Percentiles rank a stretch among this genome's conserved stretches.
Evolutionary conservation across 192 early-diverging fungal genomes (phyloP).

Genomic region (Dispira simplex): DNA sequence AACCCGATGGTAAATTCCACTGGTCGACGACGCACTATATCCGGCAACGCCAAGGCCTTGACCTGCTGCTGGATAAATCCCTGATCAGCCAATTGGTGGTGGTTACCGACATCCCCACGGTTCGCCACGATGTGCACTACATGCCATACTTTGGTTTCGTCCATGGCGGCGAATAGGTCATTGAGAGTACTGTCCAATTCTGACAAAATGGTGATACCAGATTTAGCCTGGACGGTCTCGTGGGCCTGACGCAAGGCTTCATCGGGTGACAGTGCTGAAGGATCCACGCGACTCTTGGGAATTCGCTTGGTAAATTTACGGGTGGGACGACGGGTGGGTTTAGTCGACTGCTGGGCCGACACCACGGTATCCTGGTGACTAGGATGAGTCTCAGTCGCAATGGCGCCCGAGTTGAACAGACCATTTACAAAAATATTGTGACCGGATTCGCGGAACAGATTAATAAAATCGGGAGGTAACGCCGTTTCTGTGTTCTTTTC

Average conservation of each 20-base stretch:
- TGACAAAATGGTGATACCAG: constrained; percentile 18
- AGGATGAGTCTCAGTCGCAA: constrained; percentile 60
- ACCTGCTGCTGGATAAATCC: constrained; percentile 54
- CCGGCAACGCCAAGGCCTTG: constrained; percentile 44
- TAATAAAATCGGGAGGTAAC: constrained; percentile 67
- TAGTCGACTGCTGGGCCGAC: constrained; percentile 55
- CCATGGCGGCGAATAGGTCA: constrained; percentile 63
- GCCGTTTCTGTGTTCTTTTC: constrained; percentile 57
- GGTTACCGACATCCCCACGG: constrained; percentile 17
- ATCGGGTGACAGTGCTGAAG: constrained; percentile 16
- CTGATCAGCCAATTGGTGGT: constrained; percentile 33
- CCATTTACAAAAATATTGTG: constrained; percentile 57
- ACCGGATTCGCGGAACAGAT: constrained; percentile 51
- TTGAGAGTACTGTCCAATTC: constrained; percentile 51
- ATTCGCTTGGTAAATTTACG: constrained; percentile 16
- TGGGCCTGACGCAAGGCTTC: not conserved
- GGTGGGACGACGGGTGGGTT: constrained; percentile 50
- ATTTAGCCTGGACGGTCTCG: not conserved
- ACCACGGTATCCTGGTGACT: constrained; percentile 56
- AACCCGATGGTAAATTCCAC: constrained; percentile 57
- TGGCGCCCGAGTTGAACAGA: constrained; percentile 54
- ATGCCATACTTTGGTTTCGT: constrained; percentile 64
- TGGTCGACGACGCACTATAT: constrained; percentile 43
- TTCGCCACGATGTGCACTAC: constrained; percentile 69
- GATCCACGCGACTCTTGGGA: constrained; percentile 10